phyloP scores from a whole-genome alignment of 805 yeast species.

The Schwanniomyces yamadae region DNA sequence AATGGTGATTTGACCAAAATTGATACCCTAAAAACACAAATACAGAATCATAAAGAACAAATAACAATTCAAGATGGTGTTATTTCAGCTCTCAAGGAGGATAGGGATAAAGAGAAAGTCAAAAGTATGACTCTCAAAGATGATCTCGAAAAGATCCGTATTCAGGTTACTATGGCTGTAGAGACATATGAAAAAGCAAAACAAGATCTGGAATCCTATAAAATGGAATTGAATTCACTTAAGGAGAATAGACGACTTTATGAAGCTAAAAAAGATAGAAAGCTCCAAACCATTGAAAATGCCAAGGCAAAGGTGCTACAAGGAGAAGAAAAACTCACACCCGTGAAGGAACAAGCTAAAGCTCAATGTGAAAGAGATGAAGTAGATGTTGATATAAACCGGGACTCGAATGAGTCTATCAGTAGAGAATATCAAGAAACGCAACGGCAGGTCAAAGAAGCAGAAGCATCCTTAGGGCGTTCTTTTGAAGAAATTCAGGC shows the following conservation, averaged over 20 bases:
- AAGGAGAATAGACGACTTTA: slow-evolving; percentile 12
- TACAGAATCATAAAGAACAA: slow-evolving; percentile 26
- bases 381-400: slow-evolving; percentile 31
- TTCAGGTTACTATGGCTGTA: slow-evolving; percentile 19
- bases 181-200: slow-evolving; percentile 11
- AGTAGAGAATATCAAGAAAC: slow-evolving; percentile 48
- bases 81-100: slow-evolving; percentile 26
- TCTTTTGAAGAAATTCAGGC: slow-evolving; percentile 54
- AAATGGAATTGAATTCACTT: slow-evolving; percentile 12
- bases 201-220: slow-evolving; percentile 14
- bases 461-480: slow-evolving; percentile 54
- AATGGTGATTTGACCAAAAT: slow-evolving; percentile 44
- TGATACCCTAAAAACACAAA: slow-evolving; percentile 33
- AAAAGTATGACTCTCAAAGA: slow-evolving; percentile 2
- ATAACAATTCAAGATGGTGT: slow-evolving; percentile 27
- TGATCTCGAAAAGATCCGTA: slow-evolving; percentile 5
- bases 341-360: slow-evolving; percentile 26
- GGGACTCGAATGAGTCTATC: slow-evolving; percentile 48
- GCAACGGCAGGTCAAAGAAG: slow-evolving; percentile 46
- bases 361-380: slow-evolving; percentile 49
- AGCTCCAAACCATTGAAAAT: slow-evolving; percentile 8
- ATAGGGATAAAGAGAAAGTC: slow-evolving; percentile 13
- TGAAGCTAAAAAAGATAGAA: slow-evolving; percentile 11
- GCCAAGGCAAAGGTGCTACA: slow-evolving; percentile 11
- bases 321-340: slow-evolving; percentile 14